phyloP scores from a whole-genome alignment of 2,329 filamentous ascomycete species.

The Arachnomyces sp. region DNA sequence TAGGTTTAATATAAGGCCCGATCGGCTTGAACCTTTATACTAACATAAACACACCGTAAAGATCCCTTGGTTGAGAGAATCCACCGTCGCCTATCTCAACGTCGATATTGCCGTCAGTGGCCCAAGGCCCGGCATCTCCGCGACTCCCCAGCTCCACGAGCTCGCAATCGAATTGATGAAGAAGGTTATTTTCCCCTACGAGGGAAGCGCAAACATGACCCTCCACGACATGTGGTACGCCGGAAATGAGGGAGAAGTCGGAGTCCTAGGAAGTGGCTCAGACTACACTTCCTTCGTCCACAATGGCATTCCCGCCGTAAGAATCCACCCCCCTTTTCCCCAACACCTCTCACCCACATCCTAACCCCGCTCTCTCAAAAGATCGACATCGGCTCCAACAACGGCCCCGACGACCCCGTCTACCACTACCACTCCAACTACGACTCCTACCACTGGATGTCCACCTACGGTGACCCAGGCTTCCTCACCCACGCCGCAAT shows the following conservation, averaged over 20 bases:
- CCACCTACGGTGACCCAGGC: constrained; percentile 42
- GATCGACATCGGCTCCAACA: constrained; percentile 36
- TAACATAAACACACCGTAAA: constrained; percentile 5
- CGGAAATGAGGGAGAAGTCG: constrained; percentile 26
- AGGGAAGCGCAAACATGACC: constrained; percentile 29
- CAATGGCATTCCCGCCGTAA: constrained; percentile 29
- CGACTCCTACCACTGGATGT: constrained; percentile 46
- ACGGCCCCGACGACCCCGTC: constrained; percentile 31
- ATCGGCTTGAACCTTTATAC: no score
- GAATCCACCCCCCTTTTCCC: constrained; percentile 1
- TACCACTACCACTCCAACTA: constrained; percentile 44
- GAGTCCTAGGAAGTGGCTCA: constrained; percentile 38
- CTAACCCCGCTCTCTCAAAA: no score
- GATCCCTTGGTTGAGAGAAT: constrained; percentile 37
- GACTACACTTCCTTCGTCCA: constrained; percentile 43
- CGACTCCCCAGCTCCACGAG: constrained; percentile 34
- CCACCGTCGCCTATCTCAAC: constrained; percentile 43
- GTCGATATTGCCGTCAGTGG: constrained; percentile 43
- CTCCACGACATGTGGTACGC: constrained; percentile 39
- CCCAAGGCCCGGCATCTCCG: constrained; percentile 29
- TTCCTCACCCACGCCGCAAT: constrained; percentile 44
- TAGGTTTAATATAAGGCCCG: constrained; percentile 11
- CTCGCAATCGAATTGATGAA: constrained; percentile 30
- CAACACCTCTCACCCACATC: no score
- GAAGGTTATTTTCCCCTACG: constrained; percentile 34